Percentiles rank a stretch among this genome's conserved stretches.
phyloP scores from a whole-genome alignment of 768 basidiomycete genomes.

The Boletellus ananas region DNA sequence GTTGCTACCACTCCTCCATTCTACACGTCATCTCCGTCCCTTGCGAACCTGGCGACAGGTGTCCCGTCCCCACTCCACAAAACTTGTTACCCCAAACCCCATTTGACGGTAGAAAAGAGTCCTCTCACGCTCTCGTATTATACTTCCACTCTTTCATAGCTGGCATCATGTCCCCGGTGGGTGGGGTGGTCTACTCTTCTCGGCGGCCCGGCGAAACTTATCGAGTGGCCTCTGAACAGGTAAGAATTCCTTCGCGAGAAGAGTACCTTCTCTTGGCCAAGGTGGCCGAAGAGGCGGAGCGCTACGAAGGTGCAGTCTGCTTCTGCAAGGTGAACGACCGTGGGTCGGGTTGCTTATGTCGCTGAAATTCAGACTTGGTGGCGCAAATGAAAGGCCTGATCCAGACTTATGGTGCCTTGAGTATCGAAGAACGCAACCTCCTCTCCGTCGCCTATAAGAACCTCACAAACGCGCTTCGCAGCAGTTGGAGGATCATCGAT shows the following conservation, averaged over 20 bases:
- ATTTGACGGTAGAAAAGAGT: conserved; percentile 27
- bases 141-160: conserved; percentile 9
- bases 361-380: conserved; percentile 57
- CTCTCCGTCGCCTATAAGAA: conserved; percentile 92
- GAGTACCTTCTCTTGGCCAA: conserved; percentile 65
- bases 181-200: conserved; percentile 5
- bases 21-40: conserved; percentile 11
- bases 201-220: background rate
- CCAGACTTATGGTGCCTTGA: conserved; percentile 63
- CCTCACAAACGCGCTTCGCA: conserved; percentile 76
- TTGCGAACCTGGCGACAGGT: conserved; percentile 13
- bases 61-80: conserved; percentile 10
- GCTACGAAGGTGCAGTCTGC: conserved; percentile 66
- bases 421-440: conserved; percentile 83
- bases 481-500: conserved; percentile 81
- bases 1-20: conserved; percentile 2
- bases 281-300: conserved; percentile 83
- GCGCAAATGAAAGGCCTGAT: conserved; percentile 74
- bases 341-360: conserved; percentile 16
- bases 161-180: conserved; percentile 29
- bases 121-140: background rate
- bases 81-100: conserved; percentile 31
- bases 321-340: background rate
- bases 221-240: conserved; percentile 16
- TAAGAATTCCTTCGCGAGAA: conserved; percentile 32